Percentiles rank a stretch among this genome's conserved stretches.
These are phyloP conservation scores for Ustulina deusta DNA, from an alignment of 2,329 filamentous ascomycete species.

Conservation along the genomic window DNA sequence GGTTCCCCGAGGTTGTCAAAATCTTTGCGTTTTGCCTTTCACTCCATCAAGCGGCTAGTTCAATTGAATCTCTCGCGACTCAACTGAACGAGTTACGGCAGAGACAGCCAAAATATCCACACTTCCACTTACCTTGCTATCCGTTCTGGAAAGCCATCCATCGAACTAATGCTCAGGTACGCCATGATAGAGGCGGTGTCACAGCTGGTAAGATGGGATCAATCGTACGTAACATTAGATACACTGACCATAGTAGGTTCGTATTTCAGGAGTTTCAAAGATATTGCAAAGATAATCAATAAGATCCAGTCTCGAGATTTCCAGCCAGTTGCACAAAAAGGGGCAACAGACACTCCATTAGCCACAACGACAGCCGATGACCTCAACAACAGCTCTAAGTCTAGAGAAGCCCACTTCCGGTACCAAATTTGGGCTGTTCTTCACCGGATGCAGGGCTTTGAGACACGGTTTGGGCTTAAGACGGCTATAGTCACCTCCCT, in stretches of 20 bases:
- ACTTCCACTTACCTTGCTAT: conserved; percentile 64
- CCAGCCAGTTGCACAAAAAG: conserved; percentile 48
- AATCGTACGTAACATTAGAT: background rate
- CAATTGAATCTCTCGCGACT: conserved; percentile 59
- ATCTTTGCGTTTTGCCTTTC: conserved; percentile 68
- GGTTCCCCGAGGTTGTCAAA: conserved; percentile 63
- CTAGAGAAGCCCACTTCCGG: conserved; percentile 56
- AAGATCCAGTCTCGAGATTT: conserved; percentile 57
- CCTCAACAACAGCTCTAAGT: conserved; percentile 50
- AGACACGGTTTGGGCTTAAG: conserved; percentile 69
- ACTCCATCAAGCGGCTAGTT: conserved; percentile 63
- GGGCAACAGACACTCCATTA: conserved; percentile 53
- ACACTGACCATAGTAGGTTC: conserved; percentile 45
- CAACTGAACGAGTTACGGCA: conserved; percentile 63
- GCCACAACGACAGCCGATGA: conserved; percentile 56
- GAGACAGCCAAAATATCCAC: conserved; percentile 53
- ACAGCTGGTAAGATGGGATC: conserved; percentile 60
- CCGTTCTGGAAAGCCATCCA: conserved; percentile 65
- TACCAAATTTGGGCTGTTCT: conserved; percentile 63
- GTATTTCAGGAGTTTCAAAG: conserved; percentile 60
- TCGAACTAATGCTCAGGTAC: conserved; percentile 67
- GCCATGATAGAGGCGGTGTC: conserved; percentile 69
- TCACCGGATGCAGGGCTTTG: conserved; percentile 68
- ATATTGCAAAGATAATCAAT: conserved; percentile 59
- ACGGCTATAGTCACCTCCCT: conserved; percentile 64